Evolutionary conservation across 176 grass and related monocot genomes (phyloP), one percentile per base, ranked within the genome.

Genomic region (Cenchrus americanus): DNA sequence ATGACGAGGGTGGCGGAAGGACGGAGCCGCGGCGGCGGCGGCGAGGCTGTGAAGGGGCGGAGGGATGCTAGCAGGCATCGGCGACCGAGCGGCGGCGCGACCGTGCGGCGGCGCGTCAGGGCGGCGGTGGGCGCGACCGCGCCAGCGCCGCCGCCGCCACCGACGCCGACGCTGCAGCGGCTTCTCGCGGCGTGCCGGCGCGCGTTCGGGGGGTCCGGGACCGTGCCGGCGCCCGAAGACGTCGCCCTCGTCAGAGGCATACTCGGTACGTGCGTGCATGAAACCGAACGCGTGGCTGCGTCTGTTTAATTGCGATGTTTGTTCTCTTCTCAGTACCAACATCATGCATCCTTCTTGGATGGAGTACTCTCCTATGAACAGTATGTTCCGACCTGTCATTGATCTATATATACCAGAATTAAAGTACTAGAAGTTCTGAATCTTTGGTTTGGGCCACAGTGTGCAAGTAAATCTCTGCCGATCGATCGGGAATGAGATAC

Each of bases 151-250:
- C 18, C 48, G 12, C 10, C 27, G 5, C 3, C 53, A 26, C 10
- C 54, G 55, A 9, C 66, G 42, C 42, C 65, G 42, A 26, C 15
- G 44, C 82, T 92, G 41, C 82, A 84, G 87, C 75, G 79, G 42
- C 87, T 97, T 46, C 83, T 97, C 37, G 83, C 76, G n/a, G 91
- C 85, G 44, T 97, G 94, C 83, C 86, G 82, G 27, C 62, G 63
- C 63, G 94, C 85, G 69, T 97, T 97, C 84, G 30, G 82, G 19
- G 89, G 89, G 1, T 71, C 87, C 5, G 91, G 89, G 46, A 91
- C 89, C 26, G 91, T 92, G 66, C 94, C 91, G 51, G 69, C 72
- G 34, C 85, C 44, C 4, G 62, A 80, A 21, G 91, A 94, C 48
- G 94, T 90, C 76, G 46, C 44, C 8, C 72, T 82, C 69, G 52